Percentiles rank a stretch among this genome's conserved stretches.
Evolutionary conservation across 1,284 basidiomycete species (phyloP).

Genomic region (Coniferiporia weirii): DNA sequence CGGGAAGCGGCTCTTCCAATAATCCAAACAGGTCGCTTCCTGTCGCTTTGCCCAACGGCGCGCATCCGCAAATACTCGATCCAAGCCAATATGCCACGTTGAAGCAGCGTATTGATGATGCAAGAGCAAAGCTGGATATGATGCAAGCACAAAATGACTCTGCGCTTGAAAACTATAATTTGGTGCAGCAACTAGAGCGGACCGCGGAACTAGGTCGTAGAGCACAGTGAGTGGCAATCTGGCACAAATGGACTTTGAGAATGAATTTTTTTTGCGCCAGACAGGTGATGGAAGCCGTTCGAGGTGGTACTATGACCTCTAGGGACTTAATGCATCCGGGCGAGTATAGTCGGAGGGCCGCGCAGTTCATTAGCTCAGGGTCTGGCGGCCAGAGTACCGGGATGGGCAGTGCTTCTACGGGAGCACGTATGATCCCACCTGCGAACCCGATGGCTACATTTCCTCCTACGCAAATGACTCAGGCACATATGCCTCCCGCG

Average conservation of each 20-base stretch:
- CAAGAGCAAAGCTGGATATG: neutral
- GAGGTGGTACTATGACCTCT: neutral
- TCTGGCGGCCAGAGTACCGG: neutral
- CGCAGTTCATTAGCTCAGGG: neutral
- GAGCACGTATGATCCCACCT: neutral
- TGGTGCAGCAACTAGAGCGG: neutral
- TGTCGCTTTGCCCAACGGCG: neutral
- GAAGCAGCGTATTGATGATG: neutral
- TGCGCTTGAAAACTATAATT: neutral
- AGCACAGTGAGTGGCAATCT: neutral
- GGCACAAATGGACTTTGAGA: too few species aligned
- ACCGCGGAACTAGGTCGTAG: neutral
- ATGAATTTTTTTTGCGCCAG: neutral
- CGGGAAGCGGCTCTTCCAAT: neutral
- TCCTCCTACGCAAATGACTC: neutral
- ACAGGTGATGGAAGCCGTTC: neutral
- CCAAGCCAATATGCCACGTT: neutral
- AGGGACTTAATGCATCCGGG: neutral
- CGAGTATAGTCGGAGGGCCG: neutral
- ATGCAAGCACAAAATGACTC: neutral
- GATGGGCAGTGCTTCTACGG: neutral
- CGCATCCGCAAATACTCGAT: neutral
- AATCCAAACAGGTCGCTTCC: neutral
- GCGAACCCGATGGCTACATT: neutral
- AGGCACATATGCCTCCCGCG: neutral